phyloP scores from a whole-genome alignment of 768 basidiomycete genomes.

The Russula sp. region DNA sequence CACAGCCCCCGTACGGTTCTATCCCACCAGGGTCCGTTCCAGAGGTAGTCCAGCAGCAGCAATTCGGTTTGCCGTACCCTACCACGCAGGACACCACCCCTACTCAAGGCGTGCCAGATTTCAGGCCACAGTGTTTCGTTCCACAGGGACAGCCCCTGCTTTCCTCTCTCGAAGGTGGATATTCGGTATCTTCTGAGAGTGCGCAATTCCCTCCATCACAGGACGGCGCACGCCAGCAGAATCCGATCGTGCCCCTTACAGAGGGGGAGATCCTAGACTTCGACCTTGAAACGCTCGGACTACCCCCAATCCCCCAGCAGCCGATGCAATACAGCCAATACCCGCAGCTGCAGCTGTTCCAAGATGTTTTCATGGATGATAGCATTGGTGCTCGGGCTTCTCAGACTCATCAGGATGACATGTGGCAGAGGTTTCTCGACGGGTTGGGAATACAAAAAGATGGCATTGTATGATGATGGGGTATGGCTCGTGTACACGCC shows the following conservation, averaged over 20 bases:
- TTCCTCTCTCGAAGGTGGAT: slow-evolving; percentile 6
- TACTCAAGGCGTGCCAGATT: background rate
- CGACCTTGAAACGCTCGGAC: slow-evolving; percentile 6
- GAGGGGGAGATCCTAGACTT: slow-evolving; percentile 7
- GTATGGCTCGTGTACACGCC: background rate
- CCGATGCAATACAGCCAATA: slow-evolving; percentile 15
- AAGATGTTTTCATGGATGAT: slow-evolving; percentile 20
- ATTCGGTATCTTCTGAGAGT: background rate
- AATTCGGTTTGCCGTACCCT: slow-evolving; percentile 11
- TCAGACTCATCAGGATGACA: slow-evolving; percentile 31
- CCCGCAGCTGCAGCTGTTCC: slow-evolving; percentile 16
- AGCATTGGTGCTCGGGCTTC: background rate
- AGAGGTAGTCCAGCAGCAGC: slow-evolving; percentile 1
- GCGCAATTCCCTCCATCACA: background rate
- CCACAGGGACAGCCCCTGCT: slow-evolving; percentile 4
- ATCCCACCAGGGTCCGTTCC: background rate
- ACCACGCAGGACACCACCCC: background rate
- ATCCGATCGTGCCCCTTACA: background rate
- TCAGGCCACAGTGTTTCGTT: background rate
- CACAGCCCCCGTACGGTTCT: background rate
- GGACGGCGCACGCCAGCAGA: background rate
- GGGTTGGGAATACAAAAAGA: slow-evolving; percentile 28
- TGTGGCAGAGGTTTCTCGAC: slow-evolving; percentile 36
- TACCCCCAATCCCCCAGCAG: slow-evolving; percentile 1
- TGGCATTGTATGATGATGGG: background rate